Evolutionary conservation across 495 filamentous ascomycete species (phyloP).

Genomic region (Hyaloscypha hepaticicola): DNA sequence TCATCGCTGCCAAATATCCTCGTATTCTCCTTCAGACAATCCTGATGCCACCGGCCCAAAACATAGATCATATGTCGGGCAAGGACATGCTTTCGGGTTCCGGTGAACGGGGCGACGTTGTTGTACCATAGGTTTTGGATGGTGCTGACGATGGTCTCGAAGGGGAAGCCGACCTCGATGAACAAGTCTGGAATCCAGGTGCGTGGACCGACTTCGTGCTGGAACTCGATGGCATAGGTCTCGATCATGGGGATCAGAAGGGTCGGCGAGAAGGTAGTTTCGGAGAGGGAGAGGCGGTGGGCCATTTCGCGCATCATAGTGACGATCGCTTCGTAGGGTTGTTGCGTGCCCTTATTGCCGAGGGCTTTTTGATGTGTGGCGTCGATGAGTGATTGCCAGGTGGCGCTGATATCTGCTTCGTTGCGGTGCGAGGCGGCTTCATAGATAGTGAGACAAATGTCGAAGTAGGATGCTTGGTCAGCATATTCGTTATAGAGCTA

Average conservation of each 20-base stretch:
- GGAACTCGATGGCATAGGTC: constrained; percentile 70
- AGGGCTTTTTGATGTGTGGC: constrained; percentile 60
- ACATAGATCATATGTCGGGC: constrained; percentile 64
- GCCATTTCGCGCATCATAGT: constrained; percentile 74
- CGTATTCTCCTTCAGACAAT: constrained; percentile 47
- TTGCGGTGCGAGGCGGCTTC: constrained; percentile 86
- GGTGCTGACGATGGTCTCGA: constrained; percentile 70
- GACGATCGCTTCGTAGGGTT: constrained; percentile 77
- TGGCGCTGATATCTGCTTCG: constrained; percentile 71
- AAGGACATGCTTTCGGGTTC: constrained; percentile 56
- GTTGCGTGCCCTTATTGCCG: constrained; percentile 38
- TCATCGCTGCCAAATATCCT: constrained; percentile 50
- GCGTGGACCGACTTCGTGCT: constrained; percentile 60
- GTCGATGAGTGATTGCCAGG: constrained; percentile 81
- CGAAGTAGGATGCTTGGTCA: constrained; percentile 85
- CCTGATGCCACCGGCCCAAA: constrained; percentile 59
- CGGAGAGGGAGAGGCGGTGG: constrained; percentile 65
- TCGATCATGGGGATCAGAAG: constrained; percentile 69
- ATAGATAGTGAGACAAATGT: constrained; percentile 89
- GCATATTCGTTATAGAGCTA: constrained; percentile 90
- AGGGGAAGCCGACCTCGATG: constrained; percentile 69
- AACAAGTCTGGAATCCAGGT: constrained; percentile 83
- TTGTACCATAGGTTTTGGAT: constrained; percentile 83
- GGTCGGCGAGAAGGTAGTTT: constrained; percentile 71
- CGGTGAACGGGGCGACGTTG: constrained; percentile 80